phyloP scores from a whole-genome alignment of 1,284 basidiomycete species.

The Tranzscheliella williamsii region DNA sequence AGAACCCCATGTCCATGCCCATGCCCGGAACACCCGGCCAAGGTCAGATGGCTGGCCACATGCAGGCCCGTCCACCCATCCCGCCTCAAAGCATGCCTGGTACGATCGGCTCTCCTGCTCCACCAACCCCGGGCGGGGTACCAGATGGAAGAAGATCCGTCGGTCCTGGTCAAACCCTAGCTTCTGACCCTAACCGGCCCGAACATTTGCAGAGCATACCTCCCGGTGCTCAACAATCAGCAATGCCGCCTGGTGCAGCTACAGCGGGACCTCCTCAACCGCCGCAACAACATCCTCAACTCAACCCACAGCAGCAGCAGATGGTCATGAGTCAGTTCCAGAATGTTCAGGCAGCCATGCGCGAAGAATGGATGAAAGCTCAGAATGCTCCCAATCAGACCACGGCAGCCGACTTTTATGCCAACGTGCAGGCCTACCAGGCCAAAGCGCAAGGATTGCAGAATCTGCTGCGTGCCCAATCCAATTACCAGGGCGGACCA shows the following conservation, averaged over 20 bases:
- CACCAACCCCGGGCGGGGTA: conserved; percentile 24
- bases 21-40: conserved; percentile 13
- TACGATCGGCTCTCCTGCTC: conserved; percentile 22
- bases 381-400: conserved; percentile 48
- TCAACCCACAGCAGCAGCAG: conserved; percentile 52
- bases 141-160: conserved; percentile 36
- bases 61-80: conserved; percentile 35
- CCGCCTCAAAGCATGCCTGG: conserved; percentile 29
- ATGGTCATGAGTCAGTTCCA: conserved; percentile 53
- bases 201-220: conserved; percentile 23
- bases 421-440: conserved; percentile 50
- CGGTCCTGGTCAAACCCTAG: conserved; percentile 6
- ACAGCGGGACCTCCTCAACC: conserved; percentile 15
- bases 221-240: conserved; percentile 19
- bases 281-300: conserved; percentile 29
- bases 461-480: conserved; percentile 41
- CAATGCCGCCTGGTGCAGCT: conserved; percentile 13
- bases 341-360: conserved; percentile 44
- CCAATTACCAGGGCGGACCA: conserved; percentile 34
- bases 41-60: conserved; percentile 14
- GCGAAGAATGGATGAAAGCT: conserved; percentile 54
- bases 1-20: conserved; percentile 3
- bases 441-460: conserved; percentile 46
- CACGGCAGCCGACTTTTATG: conserved; percentile 48
- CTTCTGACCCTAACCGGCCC: conserved; percentile 16